Evolutionary conservation across 2,329 filamentous ascomycete genomes (phyloP).

Genomic region (Epichloe gansuensis): DNA sequence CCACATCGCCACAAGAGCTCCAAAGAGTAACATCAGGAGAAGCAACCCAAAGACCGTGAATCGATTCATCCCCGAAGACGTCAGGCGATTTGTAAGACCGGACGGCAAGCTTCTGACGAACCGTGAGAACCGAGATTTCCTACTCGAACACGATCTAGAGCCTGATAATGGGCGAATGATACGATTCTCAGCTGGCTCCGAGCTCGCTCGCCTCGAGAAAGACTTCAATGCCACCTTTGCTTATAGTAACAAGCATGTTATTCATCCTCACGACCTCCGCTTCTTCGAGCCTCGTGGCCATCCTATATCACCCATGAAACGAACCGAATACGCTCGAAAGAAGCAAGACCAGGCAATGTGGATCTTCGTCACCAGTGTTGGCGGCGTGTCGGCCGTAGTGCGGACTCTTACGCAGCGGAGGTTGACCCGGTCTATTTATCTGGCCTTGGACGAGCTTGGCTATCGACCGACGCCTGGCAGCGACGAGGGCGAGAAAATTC

Average conservation of each 20-base stretch:
- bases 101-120: conserved; percentile 18
- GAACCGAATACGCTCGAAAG: conserved; percentile 16
- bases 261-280: conserved; percentile 20
- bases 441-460: conserved; percentile 15
- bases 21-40: not conserved
- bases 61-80: conserved; percentile 12
- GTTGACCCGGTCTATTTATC: conserved; percentile 16
- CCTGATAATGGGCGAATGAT: conserved; percentile 13
- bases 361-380: conserved; percentile 14
- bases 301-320: conserved; percentile 15
- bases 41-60: conserved; percentile 2
- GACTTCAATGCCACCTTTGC: conserved; percentile 14
- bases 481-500: conserved; percentile 7
- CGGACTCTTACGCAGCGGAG: conserved; percentile 13
- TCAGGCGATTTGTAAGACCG: conserved; percentile 10
- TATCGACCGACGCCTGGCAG: conserved; percentile 8
- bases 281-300: conserved; percentile 22
- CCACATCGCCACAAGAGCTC: not conserved
- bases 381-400: conserved; percentile 13
- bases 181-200: conserved; percentile 3
- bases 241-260: conserved; percentile 17
- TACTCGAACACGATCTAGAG: conserved; percentile 13
- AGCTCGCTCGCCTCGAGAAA: conserved; percentile 7
- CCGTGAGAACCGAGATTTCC: conserved; percentile 15
- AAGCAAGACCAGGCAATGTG: conserved; percentile 19